Conservation (phyloP, 176 grass and related monocot genomes). For the Aegilops tauschii region DNA sequence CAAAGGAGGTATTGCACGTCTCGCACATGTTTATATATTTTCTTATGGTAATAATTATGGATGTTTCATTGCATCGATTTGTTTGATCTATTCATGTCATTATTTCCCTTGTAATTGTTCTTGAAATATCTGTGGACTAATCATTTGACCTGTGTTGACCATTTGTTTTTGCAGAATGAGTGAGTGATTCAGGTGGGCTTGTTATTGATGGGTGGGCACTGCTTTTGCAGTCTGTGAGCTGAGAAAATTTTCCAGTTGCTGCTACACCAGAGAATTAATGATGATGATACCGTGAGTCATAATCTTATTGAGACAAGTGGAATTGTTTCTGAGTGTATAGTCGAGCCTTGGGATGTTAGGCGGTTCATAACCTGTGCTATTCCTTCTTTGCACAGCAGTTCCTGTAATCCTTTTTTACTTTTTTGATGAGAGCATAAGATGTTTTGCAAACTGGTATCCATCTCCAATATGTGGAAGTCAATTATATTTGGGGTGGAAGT, state of each 20-base stretch:
- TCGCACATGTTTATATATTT: neutral
- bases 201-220: neutral
- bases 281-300: neutral
- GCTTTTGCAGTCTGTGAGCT: constrained; percentile 4
- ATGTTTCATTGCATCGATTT: neutral
- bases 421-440: neutral
- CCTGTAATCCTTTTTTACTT: constrained; percentile 3
- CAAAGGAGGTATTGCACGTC: constrained; percentile 66
- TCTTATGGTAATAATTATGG: neutral
- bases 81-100: constrained; percentile 7
- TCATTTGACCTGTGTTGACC: neutral
- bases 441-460: neutral
- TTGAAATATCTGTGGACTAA: neutral
- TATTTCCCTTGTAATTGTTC: neutral
- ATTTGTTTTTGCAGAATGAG: constrained; percentile 29
- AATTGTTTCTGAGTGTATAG: constrained; percentile 37
- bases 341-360: constrained; percentile 25
- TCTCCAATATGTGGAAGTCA: constrained; percentile 9
- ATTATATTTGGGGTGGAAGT: constrained; percentile 12
- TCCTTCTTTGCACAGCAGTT: constrained; percentile 1
- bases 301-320: constrained; percentile 3
- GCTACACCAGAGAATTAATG: neutral
- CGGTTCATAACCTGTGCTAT: neutral
- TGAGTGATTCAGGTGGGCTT: constrained; percentile 21
- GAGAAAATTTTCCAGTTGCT: constrained; percentile 19